Conservation (phyloP, 2,329 filamentous ascomycete species). For the Phaeoacremonium minimum region DNA sequence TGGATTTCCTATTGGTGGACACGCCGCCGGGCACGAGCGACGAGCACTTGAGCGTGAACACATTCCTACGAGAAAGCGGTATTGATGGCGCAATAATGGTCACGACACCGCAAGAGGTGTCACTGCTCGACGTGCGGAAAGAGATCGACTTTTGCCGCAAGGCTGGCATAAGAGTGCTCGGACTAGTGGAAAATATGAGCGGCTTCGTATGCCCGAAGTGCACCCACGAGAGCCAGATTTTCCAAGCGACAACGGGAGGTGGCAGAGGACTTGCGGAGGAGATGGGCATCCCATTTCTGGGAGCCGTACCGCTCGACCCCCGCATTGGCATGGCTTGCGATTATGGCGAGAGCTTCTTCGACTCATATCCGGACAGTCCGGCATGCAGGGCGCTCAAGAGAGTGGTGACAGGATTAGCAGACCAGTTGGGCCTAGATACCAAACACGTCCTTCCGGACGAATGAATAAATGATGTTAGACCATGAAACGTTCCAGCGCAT, state of each 20-base stretch:
- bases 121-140: slow-evolving; percentile 87
- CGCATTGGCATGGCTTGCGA: slow-evolving; percentile 95
- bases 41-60: slow-evolving; percentile 92
- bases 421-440: slow-evolving; percentile 60
- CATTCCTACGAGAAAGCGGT: slow-evolving; percentile 82
- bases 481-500: slow-evolving; percentile 3
- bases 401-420: slow-evolving; percentile 71
- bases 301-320: slow-evolving; percentile 86
- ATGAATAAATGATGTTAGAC: too few relatives aligned
- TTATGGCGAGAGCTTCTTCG: slow-evolving; percentile 95
- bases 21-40: slow-evolving; percentile 94
- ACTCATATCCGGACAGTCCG: slow-evolving; percentile 88
- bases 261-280: slow-evolving; percentile 76
- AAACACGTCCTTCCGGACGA: slow-evolving; percentile 44
- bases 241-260: slow-evolving; percentile 86
- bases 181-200: slow-evolving; percentile 96
- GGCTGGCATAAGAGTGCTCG: slow-evolving; percentile 82
- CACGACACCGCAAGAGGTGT: slow-evolving; percentile 92
- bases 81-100: slow-evolving; percentile 92
- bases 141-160: slow-evolving; percentile 98
- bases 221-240: slow-evolving; percentile 77
- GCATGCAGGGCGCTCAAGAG: slow-evolving; percentile 76
- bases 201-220: slow-evolving; percentile 96
- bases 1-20: slow-evolving; percentile 91
- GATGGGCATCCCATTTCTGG: slow-evolving; percentile 83